Evolutionary conservation across 2,329 filamentous ascomycete genomes (phyloP), one percentile per base, ranked within the genome.

Genomic region (Hymenotorrendiella dingleyae): DNA sequence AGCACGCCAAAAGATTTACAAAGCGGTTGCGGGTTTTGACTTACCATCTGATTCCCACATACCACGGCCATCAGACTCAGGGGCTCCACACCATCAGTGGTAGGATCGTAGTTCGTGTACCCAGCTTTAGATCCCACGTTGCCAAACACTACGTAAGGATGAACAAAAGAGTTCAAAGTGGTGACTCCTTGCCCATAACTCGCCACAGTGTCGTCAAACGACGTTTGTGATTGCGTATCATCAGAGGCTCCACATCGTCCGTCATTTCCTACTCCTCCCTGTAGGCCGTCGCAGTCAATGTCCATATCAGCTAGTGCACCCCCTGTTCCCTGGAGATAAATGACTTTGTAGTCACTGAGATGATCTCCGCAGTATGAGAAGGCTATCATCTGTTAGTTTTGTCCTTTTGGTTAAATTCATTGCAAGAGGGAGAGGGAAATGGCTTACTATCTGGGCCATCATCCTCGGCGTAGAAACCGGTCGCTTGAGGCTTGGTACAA

Each of bases 51-150:
- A 36, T 67, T 60, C 32, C 64, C 64, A 52, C 75, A 78, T 17
- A 78, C 71, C 5, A 78, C 70, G 1, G 72, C 74, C 57, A 78
- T 72, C 9, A 78, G 62, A 45, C 71, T 72, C 46, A 78, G 56
- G 2, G 72, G 72, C 56, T 71, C 54, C 43, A 78, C 64, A 2
- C 68, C 70, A 16, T 63, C 53, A 3, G 61, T 42, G 39, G 60
- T 49, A 0, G 71, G 69, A 43, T 70, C 52, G 30, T 71, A 74
- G 1, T 54, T 63, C 7, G 56, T 52, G 50, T 58, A 67, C 26
- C 55, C 54, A 5, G 50, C 38, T 38, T 57, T 62, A 22, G 30
- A 53, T 24, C 62, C 67, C 3, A 62, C 55, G 55, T 76, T 76
- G 6, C 73, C 73, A 36, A 77, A 69, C 11, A 77, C 73, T 6